phyloP scores from a whole-genome alignment of 202 grass and related monocot genomes.

The Zoysia matrella region DNA sequence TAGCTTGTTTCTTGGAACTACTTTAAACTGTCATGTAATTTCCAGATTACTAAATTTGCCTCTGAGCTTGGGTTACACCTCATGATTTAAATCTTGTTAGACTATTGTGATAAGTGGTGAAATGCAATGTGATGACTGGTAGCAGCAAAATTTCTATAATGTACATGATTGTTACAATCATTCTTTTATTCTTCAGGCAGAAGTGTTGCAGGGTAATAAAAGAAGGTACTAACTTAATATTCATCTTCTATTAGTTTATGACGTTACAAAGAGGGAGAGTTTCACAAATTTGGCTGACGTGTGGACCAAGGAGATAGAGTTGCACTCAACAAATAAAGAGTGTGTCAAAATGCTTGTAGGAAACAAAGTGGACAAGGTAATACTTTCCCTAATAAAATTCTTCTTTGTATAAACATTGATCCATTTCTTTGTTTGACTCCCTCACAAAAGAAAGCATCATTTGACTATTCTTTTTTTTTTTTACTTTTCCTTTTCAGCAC shows the following conservation, averaged over 20 bases:
- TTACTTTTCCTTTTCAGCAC: no score
- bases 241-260: constrained; percentile 85
- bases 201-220: constrained; percentile 33
- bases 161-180: background rate
- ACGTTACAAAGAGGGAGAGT: constrained; percentile 88
- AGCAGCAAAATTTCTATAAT: background rate
- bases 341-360: constrained; percentile 97
- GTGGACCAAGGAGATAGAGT: constrained; percentile 92
- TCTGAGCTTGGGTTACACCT: constrained; percentile 7
- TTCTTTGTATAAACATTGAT: background rate
- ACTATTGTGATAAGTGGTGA: background rate
- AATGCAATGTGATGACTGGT: constrained; percentile 18
- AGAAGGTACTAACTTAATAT: constrained; percentile 36
- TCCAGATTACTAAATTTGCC: background rate
- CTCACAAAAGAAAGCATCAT: background rate
- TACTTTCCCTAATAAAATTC: background rate
- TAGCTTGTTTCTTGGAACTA: background rate
- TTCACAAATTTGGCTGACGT: constrained; percentile 95
- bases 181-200: background rate
- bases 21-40: background rate
- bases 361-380: constrained; percentile 98
- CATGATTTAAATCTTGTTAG: background rate
- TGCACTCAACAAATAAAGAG: constrained; percentile 82
- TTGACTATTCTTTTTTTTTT: no score
- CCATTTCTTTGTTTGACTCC: background rate